phyloP scores from a whole-genome alignment of 352 stramenopile genomes.

The Pythium rhizo-oryzae region DNA sequence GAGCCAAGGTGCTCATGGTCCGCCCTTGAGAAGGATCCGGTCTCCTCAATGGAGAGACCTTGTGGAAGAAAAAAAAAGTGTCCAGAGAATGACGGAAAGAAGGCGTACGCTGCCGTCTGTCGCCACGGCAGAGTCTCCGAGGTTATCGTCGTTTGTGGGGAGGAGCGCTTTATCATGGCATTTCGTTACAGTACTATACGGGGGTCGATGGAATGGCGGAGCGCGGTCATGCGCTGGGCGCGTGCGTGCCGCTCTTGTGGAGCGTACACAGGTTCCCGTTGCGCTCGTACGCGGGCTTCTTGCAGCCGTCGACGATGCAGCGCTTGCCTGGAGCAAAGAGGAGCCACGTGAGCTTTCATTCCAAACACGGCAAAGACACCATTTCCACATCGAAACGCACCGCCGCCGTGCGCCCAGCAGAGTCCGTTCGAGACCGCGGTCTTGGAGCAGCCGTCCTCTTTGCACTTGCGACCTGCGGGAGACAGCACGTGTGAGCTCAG shows the following conservation, averaged over 20 bases:
- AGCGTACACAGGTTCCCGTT: slow-evolving; percentile 49
- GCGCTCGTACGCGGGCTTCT: slow-evolving; percentile 53
- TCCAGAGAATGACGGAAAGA: no score
- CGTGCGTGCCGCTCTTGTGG: slow-evolving; percentile 30
- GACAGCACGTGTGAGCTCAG: no score
- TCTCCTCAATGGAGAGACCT: no score
- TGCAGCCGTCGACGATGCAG: slow-evolving; percentile 46
- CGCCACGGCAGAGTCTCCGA: no score
- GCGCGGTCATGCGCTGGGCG: slow-evolving; percentile 10
- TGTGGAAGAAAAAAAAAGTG: no score
- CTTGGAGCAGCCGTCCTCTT: slow-evolving; percentile 60
- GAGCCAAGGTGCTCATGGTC: no score
- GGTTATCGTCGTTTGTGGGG: no score
- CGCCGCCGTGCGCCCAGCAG: slow-evolving; percentile 82
- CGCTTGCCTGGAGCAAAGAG: slow-evolving; percentile 41
- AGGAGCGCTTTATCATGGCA: no score
- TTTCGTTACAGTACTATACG: not conserved
- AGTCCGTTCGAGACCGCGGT: slow-evolving; percentile 78
- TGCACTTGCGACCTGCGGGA: slow-evolving; percentile 58
- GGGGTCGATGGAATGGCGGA: not conserved
- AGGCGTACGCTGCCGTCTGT: no score
- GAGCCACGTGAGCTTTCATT: not conserved
- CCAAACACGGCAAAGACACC: not conserved
- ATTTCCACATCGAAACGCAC: slow-evolving; percentile 28
- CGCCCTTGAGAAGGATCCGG: no score